Conservation (phyloP, 495 filamentous ascomycete genomes). For the Lasiosphaeria miniovina region DNA sequence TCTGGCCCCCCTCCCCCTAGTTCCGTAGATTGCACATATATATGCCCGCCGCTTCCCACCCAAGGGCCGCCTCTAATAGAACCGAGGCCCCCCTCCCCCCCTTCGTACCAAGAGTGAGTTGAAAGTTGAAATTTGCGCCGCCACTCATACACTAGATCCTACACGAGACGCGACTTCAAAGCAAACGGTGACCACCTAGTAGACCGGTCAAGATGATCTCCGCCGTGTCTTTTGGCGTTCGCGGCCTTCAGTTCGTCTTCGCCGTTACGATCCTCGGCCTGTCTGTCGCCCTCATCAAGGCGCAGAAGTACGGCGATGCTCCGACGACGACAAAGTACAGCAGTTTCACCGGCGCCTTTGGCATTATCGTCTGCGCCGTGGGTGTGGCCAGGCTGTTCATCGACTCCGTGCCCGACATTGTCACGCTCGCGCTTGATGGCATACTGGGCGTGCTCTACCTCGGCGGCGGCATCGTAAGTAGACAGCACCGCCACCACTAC, state of each 20-base stretch:
- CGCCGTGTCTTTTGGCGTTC: not conserved
- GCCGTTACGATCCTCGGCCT: constrained; percentile 46
- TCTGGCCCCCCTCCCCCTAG: too few species aligned
- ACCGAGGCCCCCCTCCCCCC: too few species aligned
- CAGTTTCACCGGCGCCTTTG: constrained; percentile 48
- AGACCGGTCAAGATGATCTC: not conserved
- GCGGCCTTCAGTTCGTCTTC: constrained; percentile 40
- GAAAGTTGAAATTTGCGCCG: too few species aligned
- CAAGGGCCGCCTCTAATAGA: too few species aligned
- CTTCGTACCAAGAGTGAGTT: too few species aligned
- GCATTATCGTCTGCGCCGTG: constrained; percentile 40
- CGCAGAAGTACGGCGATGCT: constrained; percentile 34
- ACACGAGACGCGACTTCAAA: too few species aligned
- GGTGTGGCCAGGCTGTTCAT: constrained; percentile 40
- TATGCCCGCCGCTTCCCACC: too few species aligned
- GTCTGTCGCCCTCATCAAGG: constrained; percentile 44
- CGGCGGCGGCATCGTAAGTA: constrained; percentile 54
- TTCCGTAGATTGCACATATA: too few species aligned
- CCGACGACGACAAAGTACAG: constrained; percentile 44
- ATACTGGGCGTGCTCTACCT: constrained; percentile 44
- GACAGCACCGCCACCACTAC: not conserved
- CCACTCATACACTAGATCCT: too few species aligned
- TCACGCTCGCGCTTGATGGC: constrained; percentile 42
- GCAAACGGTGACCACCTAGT: not conserved
- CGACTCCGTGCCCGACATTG: constrained; percentile 37